Evolutionary conservation across 768 basidiomycete species (phyloP), one percentile per base, ranked within the genome.

Genomic region (Tricholoma furcatifolium): DNA sequence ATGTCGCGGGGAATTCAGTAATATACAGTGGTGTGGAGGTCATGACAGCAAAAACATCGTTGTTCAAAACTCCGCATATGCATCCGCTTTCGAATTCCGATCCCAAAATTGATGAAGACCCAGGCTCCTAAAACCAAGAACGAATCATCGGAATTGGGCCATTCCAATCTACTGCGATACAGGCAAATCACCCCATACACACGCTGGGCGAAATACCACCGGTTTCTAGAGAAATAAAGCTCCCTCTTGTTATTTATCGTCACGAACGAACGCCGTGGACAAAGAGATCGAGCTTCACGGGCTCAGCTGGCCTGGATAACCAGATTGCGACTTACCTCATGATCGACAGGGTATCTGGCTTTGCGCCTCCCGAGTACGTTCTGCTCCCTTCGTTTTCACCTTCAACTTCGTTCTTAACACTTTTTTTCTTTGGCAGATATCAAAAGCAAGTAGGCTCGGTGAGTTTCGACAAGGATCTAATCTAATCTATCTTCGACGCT

Each of bases 321-420:
- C 27, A 47, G 38, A 58, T 58, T n/a, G 52, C 49, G n/a, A 58
- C 53, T 11, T 51, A 39, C n/a, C 45, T 54, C 23, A 58, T 54
- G 53, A 58, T 58, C 4, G 35, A 48, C 10, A 47, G 31, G 24
- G 27, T 27, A 7, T 7, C 3, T 27, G 27, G 27, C 27, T 27
- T 27, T 27, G 27, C 27, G 27, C 27, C 27, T 3, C 3, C 7
- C 27, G 7, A 27, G 27, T 27, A 27, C 7, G 38, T 39, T 20
- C n/a, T n/a, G n/a, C 11, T 39, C 18, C 15, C 32, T 30, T 27
- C 27, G 7, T 7, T 7, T 27, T 27, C 7, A 3, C 27, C 27
- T 27, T 27, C 7, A 4, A 3, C 27, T 27, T 7, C 27, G 27
- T 4, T 27, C 27, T 27, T 27, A 27, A 4, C 27, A 3, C 27